Base-by-base conservation (phyloP, 2,329 filamentous ascomycete species). In the Rutstroemia sp. region DNA sequence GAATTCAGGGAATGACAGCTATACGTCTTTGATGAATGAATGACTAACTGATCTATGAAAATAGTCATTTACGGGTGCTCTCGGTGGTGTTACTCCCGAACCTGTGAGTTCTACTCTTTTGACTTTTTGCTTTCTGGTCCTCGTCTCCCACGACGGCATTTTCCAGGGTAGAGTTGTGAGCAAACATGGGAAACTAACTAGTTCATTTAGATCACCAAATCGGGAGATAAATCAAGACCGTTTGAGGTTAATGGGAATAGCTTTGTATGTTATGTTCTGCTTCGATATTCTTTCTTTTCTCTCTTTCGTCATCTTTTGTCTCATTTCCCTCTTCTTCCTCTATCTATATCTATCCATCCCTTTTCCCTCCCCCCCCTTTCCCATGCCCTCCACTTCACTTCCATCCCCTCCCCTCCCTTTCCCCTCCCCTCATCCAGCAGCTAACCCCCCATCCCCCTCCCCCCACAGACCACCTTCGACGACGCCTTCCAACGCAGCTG, bases 51-150 rank as follows among this genome's bases (percentile, higher is more conserved):
- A n/a, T 30, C 2, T 8, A 23, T 18, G 14, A n/a, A 4, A 5
- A 39, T 30, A 55, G 53, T 44, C 30, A 34, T 55, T 55, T 18
- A 38, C 53, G 2, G 53, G 53, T 23, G 49, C 53, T 10, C 19
- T 55, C 7, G 53, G 53, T 37, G 53, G 46, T 34, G 27, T 50
- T 9, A 34, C 37, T 9, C 42, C 53, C 44, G 47, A 49, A 42
- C 46, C 53, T 41, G 53, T 55, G 46, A 39, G 47, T 50, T 45
- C 3, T 2, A 44, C 19, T 38, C 34, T 23, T 5, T 47, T 48
- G 21, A 14, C 16, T 10, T 3, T 38, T 10, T 10, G n/a, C 12
- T 34, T 16, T 2, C n/a, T 10, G 18, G 6, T n/a, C 30, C 23
- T 18, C 27, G 2, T 42, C 10, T 18, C 45, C 5, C 9, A 48